These are phyloP conservation scores for Glycine soja DNA, from an alignment of 306 rosid genomes.

Conservation along the genomic window DNA sequence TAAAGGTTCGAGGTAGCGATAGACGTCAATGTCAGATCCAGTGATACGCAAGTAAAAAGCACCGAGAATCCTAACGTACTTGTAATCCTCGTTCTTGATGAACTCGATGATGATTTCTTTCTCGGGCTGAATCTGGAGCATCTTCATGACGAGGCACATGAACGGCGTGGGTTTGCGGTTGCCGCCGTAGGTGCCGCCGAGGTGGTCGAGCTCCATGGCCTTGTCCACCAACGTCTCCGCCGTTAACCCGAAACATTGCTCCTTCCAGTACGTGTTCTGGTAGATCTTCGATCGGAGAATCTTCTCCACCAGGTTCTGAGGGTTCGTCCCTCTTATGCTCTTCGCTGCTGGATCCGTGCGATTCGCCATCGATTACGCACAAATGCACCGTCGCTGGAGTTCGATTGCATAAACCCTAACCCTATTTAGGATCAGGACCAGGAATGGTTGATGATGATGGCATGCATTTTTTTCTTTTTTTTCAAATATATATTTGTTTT, in stretches of 20 bases:
- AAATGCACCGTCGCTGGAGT: not conserved
- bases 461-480: not conserved
- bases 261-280: slow-evolving; percentile 96
- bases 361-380: slow-evolving; percentile 69
- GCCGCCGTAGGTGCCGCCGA: slow-evolving; percentile 93
- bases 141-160: slow-evolving; percentile 96
- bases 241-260: slow-evolving; percentile 94
- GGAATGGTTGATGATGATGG: not conserved
- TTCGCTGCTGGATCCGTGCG: slow-evolving; percentile 97
- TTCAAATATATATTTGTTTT: too few relatives aligned
- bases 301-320: slow-evolving; percentile 95
- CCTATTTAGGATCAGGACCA: not conserved
- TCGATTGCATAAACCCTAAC: slow-evolving; percentile 43
- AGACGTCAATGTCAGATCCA: slow-evolving; percentile 84
- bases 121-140: slow-evolving; percentile 99
- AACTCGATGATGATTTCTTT: slow-evolving; percentile 97
- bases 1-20: slow-evolving; percentile 87
- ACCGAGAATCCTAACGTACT: slow-evolving; percentile 93
- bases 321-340: slow-evolving; percentile 94
- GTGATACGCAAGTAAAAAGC: slow-evolving; percentile 94
- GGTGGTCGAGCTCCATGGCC: slow-evolving; percentile 97
- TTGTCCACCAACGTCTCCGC: slow-evolving; percentile 97
- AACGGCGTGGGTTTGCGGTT: slow-evolving; percentile 94
- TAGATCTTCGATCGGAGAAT: slow-evolving; percentile 94
- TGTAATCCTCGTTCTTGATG: slow-evolving; percentile 93